Evolutionary conservation across 371 early-diverging fungal genomes (phyloP).

Genomic region (Mucor saturninus): DNA sequence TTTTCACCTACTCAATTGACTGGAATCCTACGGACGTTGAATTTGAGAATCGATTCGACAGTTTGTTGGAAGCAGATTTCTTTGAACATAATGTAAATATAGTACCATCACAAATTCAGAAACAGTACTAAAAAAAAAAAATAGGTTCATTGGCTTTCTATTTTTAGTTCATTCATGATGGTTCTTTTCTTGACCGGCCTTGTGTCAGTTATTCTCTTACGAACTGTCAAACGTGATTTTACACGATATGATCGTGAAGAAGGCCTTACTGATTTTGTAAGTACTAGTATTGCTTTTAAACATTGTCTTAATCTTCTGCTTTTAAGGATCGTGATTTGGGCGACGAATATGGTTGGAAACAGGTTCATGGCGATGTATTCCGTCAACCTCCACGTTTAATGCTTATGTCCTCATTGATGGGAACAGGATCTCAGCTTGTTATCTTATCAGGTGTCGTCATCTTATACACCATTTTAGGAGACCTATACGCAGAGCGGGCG

Average conservation of each 20-base stretch:
- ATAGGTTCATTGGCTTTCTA: slow-evolving; percentile 87
- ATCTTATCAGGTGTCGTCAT: slow-evolving; percentile 70
- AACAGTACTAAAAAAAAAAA: not conserved
- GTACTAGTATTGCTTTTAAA: slow-evolving; percentile 5
- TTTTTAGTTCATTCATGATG: slow-evolving; percentile 86
- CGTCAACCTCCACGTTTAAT: slow-evolving; percentile 75
- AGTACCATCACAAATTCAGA: not conserved
- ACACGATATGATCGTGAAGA: slow-evolving; percentile 83
- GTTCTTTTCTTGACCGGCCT: slow-evolving; percentile 80
- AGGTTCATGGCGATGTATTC: slow-evolving; percentile 89
- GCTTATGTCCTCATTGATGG: slow-evolving; percentile 71
- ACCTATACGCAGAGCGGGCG: slow-evolving; percentile 78
- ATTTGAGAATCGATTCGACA: slow-evolving; percentile 71
- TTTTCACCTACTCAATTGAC: slow-evolving; percentile 76
- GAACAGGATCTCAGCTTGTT: slow-evolving; percentile 76
- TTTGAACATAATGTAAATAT: slow-evolving; percentile 75
- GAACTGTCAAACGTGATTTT: slow-evolving; percentile 80
- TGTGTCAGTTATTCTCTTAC: slow-evolving; percentile 72
- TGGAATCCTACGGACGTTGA: slow-evolving; percentile 62
- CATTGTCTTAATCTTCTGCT: not conserved
- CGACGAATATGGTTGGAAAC: slow-evolving; percentile 92
- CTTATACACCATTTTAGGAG: slow-evolving; percentile 72
- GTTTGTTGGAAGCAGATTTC: slow-evolving; percentile 76
- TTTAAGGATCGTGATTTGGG: slow-evolving; percentile 78
- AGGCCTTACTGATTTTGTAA: slow-evolving; percentile 73